Base-by-base conservation (phyloP, 2,329 filamentous ascomycete genomes). In the Phoma herbarum region DNA sequence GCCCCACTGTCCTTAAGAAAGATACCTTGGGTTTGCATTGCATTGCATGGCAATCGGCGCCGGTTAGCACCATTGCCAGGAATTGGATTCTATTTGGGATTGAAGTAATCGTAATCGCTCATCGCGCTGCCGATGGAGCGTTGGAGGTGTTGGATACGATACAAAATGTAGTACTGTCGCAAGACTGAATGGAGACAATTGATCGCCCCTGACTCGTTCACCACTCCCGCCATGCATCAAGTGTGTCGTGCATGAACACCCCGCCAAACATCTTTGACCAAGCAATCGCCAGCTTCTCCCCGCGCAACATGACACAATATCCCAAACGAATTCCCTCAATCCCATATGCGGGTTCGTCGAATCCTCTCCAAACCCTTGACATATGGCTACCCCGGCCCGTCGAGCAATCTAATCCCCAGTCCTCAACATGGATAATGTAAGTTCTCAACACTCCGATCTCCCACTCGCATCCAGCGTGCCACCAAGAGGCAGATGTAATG, bases 301-400 rank as follows among this genome's bases (percentile, higher is more conserved):
- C 51, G 22, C 56, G 46, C 60, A 64, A 52, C 54, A 69, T 69
- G 66, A 62, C 62, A 44, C 53, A 52, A 53, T 63, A 61, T 46
- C 67, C 62, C 49, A 59, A 46, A 45, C 63, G 66, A 52, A 55
- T 64, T 59, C 57, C 60, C 35, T 63, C 67, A 6, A 50, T 74
- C 37, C 67, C 70, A 8, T 78, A 78, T 65, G 69, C 63, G 35
- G 45, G 57, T 31, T 59, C 65, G 7, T 45, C 66, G 8, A 67
- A 68, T 37, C 65, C 51, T 12, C 75, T 81, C 20, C 79, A 81
- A 61, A 81, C 77, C 0, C 67, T 81, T 10, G 75, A 80, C 53
- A 56, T 80, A 31, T 81, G 77, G 70, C 74, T 82, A 1, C 79
- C 79, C 12, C 66, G 72, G 0, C 73, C 75, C 0, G 65, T 69